Evolutionary conservation across 495 filamentous ascomycete species (phyloP).

Genomic region (Lepraria neglecta): DNA sequence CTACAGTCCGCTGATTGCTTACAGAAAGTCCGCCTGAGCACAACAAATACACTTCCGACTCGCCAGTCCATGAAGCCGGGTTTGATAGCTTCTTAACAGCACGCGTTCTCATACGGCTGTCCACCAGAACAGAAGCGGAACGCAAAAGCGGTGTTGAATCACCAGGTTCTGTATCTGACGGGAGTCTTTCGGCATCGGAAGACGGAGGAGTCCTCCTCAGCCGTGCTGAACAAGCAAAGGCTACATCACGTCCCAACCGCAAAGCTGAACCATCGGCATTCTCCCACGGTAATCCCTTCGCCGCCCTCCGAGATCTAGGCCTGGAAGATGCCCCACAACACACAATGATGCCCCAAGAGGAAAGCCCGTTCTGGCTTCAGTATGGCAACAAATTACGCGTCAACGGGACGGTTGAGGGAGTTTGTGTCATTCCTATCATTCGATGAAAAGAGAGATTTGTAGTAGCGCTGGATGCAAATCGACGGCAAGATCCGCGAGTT

Average conservation of each 20-base stretch:
- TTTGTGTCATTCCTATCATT: conserved; percentile 42
- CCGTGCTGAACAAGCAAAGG: neutral
- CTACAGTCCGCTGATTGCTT: conserved; percentile 15
- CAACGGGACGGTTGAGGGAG: conserved; percentile 55
- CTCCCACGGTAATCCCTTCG: conserved; percentile 12
- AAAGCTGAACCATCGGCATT: neutral
- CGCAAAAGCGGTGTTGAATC: conserved; percentile 23
- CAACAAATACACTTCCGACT: conserved; percentile 41
- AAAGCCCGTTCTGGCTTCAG: conserved; percentile 51
- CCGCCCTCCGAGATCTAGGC: neutral
- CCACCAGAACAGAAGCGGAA: conserved; percentile 42
- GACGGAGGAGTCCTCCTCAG: conserved; percentile 2
- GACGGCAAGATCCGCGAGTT: neutral
- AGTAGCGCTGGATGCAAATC: neutral
- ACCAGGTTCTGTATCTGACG: conserved; percentile 17
- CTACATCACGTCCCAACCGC: neutral
- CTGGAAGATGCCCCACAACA: neutral
- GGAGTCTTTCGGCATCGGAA: conserved; percentile 16
- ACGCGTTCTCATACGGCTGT: conserved; percentile 55
- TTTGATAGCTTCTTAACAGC: conserved; percentile 69
- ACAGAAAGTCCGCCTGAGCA: conserved; percentile 39
- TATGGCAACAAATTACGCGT: conserved; percentile 62
- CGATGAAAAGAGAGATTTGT: conserved; percentile 5
- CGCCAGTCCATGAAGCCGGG: conserved; percentile 59
- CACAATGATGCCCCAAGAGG: conserved; percentile 44